Evolutionary conservation across 176 grass and related monocot species (phyloP).

Genomic region (Paspalum notatum): DNA sequence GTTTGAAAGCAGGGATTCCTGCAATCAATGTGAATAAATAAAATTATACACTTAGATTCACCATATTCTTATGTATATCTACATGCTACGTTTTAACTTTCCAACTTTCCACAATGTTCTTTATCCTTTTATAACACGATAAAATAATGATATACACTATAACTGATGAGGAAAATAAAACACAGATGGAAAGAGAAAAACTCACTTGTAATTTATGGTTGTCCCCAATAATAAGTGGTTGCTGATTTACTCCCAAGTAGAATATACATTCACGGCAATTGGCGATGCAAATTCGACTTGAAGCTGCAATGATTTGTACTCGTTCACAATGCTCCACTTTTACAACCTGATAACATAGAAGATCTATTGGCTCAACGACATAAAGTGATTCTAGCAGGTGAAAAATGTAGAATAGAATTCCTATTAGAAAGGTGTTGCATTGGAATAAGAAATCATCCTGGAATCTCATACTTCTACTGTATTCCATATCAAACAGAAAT

Average conservation of each 20-base stretch:
- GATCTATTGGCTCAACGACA: slow-evolving; percentile 25
- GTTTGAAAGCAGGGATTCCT: neutral
- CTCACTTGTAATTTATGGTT: slow-evolving; percentile 97
- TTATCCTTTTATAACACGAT: slow-evolving; percentile 24
- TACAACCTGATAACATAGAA: slow-evolving; percentile 66
- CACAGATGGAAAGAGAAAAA: slow-evolving; percentile 24
- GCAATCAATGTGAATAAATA: slow-evolving; percentile 11
- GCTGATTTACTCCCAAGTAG: slow-evolving; percentile 89
- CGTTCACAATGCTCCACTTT: slow-evolving; percentile 99
- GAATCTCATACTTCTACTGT: neutral
- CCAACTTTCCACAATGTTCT: slow-evolving; percentile 17
- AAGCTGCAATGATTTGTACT: slow-evolving; percentile 83
- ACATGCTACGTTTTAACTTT: slow-evolving; percentile 23
- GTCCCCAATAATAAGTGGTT: slow-evolving; percentile 89
- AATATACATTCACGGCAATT: slow-evolving; percentile 97
- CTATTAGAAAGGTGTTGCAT: neutral
- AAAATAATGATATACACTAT: neutral
- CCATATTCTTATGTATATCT: neutral
- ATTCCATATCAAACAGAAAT: slow-evolving; percentile 24
- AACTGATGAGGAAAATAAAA: slow-evolving; percentile 16
- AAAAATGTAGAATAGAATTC: neutral
- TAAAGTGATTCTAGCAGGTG: slow-evolving; percentile 29
- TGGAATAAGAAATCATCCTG: slow-evolving; percentile 8
- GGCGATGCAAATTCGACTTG: slow-evolving; percentile 87
- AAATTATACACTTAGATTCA: slow-evolving; percentile 2